Base-by-base conservation (phyloP, 257 asterid species). In the Primulina tabacum region DNA sequence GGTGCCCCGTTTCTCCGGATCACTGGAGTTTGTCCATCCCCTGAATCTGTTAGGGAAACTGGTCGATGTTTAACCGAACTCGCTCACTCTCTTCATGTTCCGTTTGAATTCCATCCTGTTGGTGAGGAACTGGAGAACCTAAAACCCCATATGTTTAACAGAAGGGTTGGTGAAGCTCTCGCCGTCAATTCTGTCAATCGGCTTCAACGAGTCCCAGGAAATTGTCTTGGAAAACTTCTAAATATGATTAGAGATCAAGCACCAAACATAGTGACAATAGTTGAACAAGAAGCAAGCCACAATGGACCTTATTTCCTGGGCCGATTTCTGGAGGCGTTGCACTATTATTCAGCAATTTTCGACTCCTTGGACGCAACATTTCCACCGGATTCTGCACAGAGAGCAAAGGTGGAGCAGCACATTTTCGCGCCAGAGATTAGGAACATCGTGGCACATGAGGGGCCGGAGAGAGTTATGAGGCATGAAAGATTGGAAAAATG, bases 231-330 rank as follows among this genome's bases (percentile, higher is more conserved):
- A 0, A 85, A 81, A 33, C 73, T 90, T 43, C 62, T 90, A 38
- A 72, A 77, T 24, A 85, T 90, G 93, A 81, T 90, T 24, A 78
- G 95, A 71, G 95, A 88, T 61, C 95, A 88, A 65, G 95, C 95
- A 1, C 95, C 95, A 3, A 90, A 88, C 67, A 85, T 90, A 73
- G 97, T 90, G 5, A 90, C 97, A 20, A 81, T 90, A n/a, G 97
- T 90, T 2, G 97, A 90, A 75, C 90, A 86, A 77, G 97, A 90
- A 58, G 95, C 97, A 6, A 88, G 93, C 85, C 97, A 90, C 74
- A 90, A 90, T n/a, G 95, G 97, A 2, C 95, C 97, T 0, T 90
- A 82, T 77, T 90, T 90, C 83, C 70, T 90, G 76, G 95, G 97
- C 14, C 60, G 97, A 16, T 90, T 90, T 69, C 84, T 90, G 0